Conservation (phyloP, 1,284 basidiomycete genomes). For the Ustilago bromivora region DNA sequence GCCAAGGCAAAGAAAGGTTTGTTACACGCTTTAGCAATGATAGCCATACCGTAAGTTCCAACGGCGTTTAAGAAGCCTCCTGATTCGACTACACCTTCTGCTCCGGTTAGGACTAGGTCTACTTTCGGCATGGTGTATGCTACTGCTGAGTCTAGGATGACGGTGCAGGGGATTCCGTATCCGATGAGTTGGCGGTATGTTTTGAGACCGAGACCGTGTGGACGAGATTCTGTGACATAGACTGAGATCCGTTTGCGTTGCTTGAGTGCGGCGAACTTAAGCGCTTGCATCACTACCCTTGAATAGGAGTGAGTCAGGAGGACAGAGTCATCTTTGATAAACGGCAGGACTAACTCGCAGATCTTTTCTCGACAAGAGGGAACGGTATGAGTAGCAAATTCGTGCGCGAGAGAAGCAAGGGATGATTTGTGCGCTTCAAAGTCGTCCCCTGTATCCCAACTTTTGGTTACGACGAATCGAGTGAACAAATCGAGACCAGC, state of each 20-base stretch:
- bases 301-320: slow-evolving; percentile 97
- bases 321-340: slow-evolving; percentile 90
- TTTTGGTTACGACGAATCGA: slow-evolving; percentile 84
- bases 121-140: slow-evolving; percentile 96
- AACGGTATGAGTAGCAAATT: slow-evolving; percentile 75
- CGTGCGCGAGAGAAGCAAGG: slow-evolving; percentile 81
- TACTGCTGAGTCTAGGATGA: slow-evolving; percentile 94
- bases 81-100: slow-evolving; percentile 95
- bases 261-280: slow-evolving; percentile 81
- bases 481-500: slow-evolving; percentile 92
- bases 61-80: slow-evolving; percentile 76
- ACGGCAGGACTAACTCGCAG: slow-evolving; percentile 86
- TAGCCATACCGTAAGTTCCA: slow-evolving; percentile 94
- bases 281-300: slow-evolving; percentile 91
- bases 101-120: slow-evolving; percentile 93
- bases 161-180: slow-evolving; percentile 90
- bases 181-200: slow-evolving; percentile 71
- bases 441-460: slow-evolving; percentile 82
- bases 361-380: slow-evolving; percentile 84
- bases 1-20: slow-evolving; percentile 97
- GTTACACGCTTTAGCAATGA: slow-evolving; percentile 91
- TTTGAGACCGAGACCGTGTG: slow-evolving; percentile 75
- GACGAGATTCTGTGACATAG: slow-evolving; percentile 95
- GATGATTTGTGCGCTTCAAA: slow-evolving; percentile 85
- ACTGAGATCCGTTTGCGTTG: slow-evolving; percentile 90